Evolutionary conservation across 257 asterid species (phyloP).

Genomic region (Solanum habrochaites): DNA sequence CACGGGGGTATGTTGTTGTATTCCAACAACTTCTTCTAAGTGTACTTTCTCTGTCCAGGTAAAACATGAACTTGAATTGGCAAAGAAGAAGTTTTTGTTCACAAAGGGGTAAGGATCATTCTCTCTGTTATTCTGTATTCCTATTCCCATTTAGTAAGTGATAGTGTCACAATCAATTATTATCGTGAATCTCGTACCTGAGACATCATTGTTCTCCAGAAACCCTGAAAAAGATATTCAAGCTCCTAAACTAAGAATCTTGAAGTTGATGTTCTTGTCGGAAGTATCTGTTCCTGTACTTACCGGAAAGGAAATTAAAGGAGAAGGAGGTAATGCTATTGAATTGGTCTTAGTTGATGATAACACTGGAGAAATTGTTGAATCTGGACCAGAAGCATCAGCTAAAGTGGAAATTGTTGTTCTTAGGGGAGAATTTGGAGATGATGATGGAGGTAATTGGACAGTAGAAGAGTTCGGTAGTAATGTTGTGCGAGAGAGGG

Average conservation of each 20-base stretch:
- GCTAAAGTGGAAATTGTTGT: slow-evolving; percentile 26
- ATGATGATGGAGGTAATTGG: slow-evolving; percentile 9
- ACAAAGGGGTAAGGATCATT: slow-evolving; percentile 5
- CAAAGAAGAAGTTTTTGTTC: not conserved
- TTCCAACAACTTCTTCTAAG: not conserved
- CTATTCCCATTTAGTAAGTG: not conserved
- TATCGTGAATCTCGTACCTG: not conserved
- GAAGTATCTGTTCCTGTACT: slow-evolving; percentile 11
- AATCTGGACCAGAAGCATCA: slow-evolving; percentile 22
- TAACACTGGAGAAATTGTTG: slow-evolving; percentile 15
- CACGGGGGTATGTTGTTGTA: not conserved
- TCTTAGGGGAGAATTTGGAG: slow-evolving; percentile 17
- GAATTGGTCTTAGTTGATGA: slow-evolving; percentile 26
- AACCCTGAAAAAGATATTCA: not conserved
- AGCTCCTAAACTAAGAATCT: slow-evolving; percentile 1
- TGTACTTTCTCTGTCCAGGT: not conserved
- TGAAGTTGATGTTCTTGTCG: slow-evolving; percentile 25
- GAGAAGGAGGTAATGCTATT: slow-evolving; percentile 8
- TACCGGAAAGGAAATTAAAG: slow-evolving; percentile 32
- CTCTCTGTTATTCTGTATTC: not conserved
- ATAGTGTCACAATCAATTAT: not conserved
- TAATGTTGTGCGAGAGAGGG: slow-evolving; percentile 2
- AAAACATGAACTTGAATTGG: slow-evolving; percentile 4
- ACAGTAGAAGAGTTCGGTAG: slow-evolving; percentile 14
- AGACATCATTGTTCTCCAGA: slow-evolving; percentile 7